These are phyloP conservation scores for Ophiocordyceps camponoti-saundersi DNA, from an alignment of 2,329 filamentous ascomycete species.

Conservation along the genomic window DNA sequence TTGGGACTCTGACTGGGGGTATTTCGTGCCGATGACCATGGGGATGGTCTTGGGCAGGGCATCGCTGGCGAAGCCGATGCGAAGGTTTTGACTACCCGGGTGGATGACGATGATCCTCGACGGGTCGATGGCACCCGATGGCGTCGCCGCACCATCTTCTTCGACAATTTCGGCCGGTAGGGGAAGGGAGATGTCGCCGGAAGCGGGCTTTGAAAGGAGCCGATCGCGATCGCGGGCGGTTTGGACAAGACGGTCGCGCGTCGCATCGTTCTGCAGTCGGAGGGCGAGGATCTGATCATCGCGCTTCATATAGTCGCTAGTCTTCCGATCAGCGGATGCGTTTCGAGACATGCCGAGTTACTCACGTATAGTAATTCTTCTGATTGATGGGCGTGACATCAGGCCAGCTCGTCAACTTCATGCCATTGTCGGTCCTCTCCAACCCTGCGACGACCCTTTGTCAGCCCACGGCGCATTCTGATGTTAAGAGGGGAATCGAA, in stretches of 20 bases:
- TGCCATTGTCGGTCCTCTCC: slow-evolving; percentile 93
- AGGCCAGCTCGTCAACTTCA: slow-evolving; percentile 90
- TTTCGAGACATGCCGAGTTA: slow-evolving; percentile 4
- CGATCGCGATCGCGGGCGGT: slow-evolving; percentile 77
- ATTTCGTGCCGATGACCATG: slow-evolving; percentile 76
- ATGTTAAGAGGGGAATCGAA: slow-evolving; percentile 15
- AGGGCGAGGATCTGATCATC: slow-evolving; percentile 91
- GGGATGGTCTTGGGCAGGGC: slow-evolving; percentile 86
- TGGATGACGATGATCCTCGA: slow-evolving; percentile 93
- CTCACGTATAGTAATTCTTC: slow-evolving; percentile 97
- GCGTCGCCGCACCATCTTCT: slow-evolving; percentile 36
- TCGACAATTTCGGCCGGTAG: slow-evolving; percentile 38
- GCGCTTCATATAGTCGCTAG: slow-evolving; percentile 89
- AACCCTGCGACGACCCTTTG: slow-evolving; percentile 43
- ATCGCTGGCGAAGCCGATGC: slow-evolving; percentile 90
- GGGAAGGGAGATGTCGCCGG: slow-evolving; percentile 45
- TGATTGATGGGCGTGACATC: slow-evolving; percentile 90
- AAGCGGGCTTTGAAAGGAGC: slow-evolving; percentile 58
- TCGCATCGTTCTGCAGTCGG: slow-evolving; percentile 75
- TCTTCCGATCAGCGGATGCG: background rate
- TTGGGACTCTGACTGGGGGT: slow-evolving; percentile 66
- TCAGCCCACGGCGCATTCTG: background rate
- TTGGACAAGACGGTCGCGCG: slow-evolving; percentile 67
- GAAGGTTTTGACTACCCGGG: slow-evolving; percentile 84
- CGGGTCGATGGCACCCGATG: slow-evolving; percentile 48